Evolutionary conservation across 306 rosid species (phyloP).

Genomic region (Prunus salicina): DNA sequence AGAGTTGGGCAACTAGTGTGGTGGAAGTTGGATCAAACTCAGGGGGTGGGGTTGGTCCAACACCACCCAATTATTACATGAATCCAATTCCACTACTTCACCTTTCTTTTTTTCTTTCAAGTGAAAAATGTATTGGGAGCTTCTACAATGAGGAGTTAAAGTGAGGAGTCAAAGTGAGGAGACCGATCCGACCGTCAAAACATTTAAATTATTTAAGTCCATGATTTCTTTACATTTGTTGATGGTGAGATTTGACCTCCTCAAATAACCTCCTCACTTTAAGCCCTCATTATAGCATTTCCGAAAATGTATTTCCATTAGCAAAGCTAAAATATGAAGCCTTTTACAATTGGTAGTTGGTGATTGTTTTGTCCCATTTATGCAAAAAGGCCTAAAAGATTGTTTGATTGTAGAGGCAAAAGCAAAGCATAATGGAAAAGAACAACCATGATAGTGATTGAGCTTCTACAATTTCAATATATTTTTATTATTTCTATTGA

Average conservation of each 20-base stretch:
- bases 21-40: constrained; percentile 16
- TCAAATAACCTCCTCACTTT: too few relatives aligned
- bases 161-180: too few relatives aligned
- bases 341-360: neutral
- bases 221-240: too few relatives aligned
- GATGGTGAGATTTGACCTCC: too few relatives aligned
- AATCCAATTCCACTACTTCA: neutral
- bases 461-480: too few relatives aligned
- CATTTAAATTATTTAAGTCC: too few relatives aligned
- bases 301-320: neutral
- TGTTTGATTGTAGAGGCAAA: neutral
- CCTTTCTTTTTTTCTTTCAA: neutral
- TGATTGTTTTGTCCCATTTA: neutral
- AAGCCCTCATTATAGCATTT: too few relatives aligned
- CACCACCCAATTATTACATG: neutral
- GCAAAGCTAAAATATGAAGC: neutral
- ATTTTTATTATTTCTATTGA: too few relatives aligned
- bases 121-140: neutral
- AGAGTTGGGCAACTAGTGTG: neutral
- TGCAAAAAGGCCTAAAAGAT: neutral
- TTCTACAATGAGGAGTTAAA: too few relatives aligned
- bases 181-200: too few relatives aligned
- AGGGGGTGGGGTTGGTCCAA: neutral
- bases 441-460: neutral
- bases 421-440: neutral